A percentile compares a stretch with the other conserved stretches of the same genome.
phyloP scores from a whole-genome alignment of 768 basidiomycete species.

The Candolleomyces eurysporus region DNA sequence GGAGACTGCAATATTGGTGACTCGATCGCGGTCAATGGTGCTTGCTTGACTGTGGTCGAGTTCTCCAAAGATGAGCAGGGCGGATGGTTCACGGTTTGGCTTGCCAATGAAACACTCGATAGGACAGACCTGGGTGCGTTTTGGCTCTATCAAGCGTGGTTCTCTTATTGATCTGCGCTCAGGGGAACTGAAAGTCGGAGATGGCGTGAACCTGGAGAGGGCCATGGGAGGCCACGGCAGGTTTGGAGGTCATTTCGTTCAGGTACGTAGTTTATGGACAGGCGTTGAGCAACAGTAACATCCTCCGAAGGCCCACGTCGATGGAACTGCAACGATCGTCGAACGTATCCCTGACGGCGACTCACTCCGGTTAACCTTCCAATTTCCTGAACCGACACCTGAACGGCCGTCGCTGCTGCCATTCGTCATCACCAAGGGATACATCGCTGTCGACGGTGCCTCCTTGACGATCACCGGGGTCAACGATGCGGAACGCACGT shows the following conservation, averaged over 20 bases:
- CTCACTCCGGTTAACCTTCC: conserved; percentile 82
- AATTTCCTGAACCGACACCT: conserved; percentile 59
- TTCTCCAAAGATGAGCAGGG: conserved; percentile 62
- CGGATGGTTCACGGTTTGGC: conserved; percentile 90
- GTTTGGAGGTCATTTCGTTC: conserved; percentile 97
- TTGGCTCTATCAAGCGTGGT: background rate
- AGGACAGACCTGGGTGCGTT: conserved; percentile 83
- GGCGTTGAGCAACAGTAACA: background rate
- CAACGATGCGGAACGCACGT: conserved; percentile 55
- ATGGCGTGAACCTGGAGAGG: conserved; percentile 88
- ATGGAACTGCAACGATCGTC: conserved; percentile 78
- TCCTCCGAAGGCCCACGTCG: conserved; percentile 79
- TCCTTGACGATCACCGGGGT: conserved; percentile 90
- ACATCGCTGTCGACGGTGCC: conserved; percentile 90
- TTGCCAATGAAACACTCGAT: conserved; percentile 92
- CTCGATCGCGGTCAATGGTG: conserved; percentile 87
- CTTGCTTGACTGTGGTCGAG: conserved; percentile 87
- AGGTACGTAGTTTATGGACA: conserved; percentile 48
- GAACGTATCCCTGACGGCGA: conserved; percentile 74
- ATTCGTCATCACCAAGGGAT: conserved; percentile 93
- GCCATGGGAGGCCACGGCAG: conserved; percentile 90
- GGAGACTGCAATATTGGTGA: conserved; percentile 91
- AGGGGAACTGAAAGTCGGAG: conserved; percentile 80
- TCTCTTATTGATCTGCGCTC: background rate
- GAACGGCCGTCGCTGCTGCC: conserved; percentile 64